A percentile compares a stretch with the other conserved stretches of the same genome.
Conservation (phyloP, 495 filamentous ascomycete species). For the Trichocladium antarcticum region DNA sequence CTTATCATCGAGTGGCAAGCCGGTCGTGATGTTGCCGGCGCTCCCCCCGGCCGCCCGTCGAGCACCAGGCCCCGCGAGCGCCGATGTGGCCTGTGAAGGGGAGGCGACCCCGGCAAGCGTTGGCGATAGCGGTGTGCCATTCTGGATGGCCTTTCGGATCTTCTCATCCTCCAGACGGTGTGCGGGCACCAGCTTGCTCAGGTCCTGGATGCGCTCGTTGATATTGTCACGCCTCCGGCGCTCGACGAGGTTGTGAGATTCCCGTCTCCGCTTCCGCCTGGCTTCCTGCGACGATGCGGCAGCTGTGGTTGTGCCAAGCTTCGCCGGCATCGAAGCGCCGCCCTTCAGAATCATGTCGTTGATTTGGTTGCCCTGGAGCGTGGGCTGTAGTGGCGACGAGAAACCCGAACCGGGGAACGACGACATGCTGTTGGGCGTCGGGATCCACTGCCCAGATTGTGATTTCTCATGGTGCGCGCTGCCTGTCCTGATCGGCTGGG, state of each 20-base stretch:
- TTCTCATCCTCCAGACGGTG: constrained; percentile 96
- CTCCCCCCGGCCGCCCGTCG: constrained; percentile 56
- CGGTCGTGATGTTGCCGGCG: constrained; percentile 79
- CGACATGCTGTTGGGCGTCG: constrained; percentile 63
- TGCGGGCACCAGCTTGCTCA: constrained; percentile 82
- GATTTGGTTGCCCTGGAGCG: constrained; percentile 38
- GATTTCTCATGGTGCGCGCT: constrained; percentile 68
- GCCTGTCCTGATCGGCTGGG: constrained; percentile 60
- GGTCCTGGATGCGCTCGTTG: constrained; percentile 94
- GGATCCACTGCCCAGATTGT: constrained; percentile 65
- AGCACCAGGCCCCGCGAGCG: constrained; percentile 73
- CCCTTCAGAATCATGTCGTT: constrained; percentile 44
- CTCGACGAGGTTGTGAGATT: constrained; percentile 94
- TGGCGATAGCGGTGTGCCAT: constrained; percentile 77
- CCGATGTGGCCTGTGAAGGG: constrained; percentile 70
- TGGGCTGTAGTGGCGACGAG: constrained; percentile 50
- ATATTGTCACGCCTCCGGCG: constrained; percentile 93
- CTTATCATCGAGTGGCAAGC: constrained; percentile 87
- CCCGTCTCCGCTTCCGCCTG: constrained; percentile 77
- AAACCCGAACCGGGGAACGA: constrained; percentile 77
- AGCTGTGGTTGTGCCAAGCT: constrained; percentile 36
- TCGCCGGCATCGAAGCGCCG: constrained; percentile 45
- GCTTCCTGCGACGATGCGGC: constrained; percentile 70
- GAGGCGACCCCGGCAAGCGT: constrained; percentile 51
- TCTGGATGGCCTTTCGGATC: constrained; percentile 84